Evolutionary conservation across 176 grass and related monocot genomes (phyloP), one percentile per base, ranked within the genome.

Genomic region (Eremochloa ophiuroides): DNA sequence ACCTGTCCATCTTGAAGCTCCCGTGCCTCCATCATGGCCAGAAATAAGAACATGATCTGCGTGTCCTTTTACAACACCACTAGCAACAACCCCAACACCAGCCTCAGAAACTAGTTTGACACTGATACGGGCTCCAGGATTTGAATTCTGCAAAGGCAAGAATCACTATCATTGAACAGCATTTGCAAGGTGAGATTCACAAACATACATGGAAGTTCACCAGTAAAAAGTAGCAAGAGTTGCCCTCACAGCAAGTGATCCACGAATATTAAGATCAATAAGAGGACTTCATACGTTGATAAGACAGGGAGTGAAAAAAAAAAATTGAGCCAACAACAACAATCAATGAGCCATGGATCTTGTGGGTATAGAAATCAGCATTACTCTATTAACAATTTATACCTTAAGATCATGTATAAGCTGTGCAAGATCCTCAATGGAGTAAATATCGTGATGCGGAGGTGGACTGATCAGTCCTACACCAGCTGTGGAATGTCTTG

Each of bases 321-420:
- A 23, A 50, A 84, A 68, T 26, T 11, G 26, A 68, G 11, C 1
- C 33, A 51, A 30, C 39, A 73, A 6, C 18, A 71, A 70, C 59
- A 85, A 66, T 7, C 23, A 20, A 33, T 63, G 46, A 89, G 38
- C 0, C 23, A 53, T 29, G 46, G 33, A 73, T 69, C 59, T 17
- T 23, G 81, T 59, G 46, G 37, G 29, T 51, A 75, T 55, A 82
- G 12, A 29, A 62, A 89, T 77, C 30, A 78, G 14, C 7, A 66
- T 58, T 44, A 71, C 33, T 17, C 43, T 71, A 66, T 62, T 44
- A 17, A 40, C 59, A 56, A 84, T 60, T 81, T 64, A 59, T 93
- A 99, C 96, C 93, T 99, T 99, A 78, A 99, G 93, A 72, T 99
- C 96, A 0, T 95, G 93, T 85, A 95, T 99, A 50, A 99, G 93